These are phyloP conservation scores for Maudiozyma bulderi DNA, from an alignment of 805 yeast species.

Conservation along the genomic window DNA sequence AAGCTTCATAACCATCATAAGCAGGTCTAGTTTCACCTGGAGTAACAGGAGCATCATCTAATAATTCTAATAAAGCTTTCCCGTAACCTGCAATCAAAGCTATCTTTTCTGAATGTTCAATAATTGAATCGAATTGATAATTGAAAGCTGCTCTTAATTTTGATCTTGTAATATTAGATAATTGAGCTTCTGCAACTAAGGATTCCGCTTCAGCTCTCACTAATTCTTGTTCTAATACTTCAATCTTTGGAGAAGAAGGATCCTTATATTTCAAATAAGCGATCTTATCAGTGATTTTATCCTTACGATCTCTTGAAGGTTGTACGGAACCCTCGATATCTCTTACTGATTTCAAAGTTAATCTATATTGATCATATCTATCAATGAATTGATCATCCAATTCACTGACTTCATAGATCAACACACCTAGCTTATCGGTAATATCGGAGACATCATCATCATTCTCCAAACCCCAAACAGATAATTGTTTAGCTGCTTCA, in stretches of 20 bases:
- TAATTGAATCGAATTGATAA: conserved; percentile 75
- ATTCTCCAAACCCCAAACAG: conserved; percentile 80
- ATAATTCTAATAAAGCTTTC: conserved; percentile 71
- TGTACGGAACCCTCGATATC: conserved; percentile 82
- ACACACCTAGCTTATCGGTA: conserved; percentile 78
- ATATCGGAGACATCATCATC: conserved; percentile 81
- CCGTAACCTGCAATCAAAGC: conserved; percentile 87
- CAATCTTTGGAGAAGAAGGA: conserved; percentile 72
- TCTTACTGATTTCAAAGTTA: conserved; percentile 70
- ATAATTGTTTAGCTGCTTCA: conserved; percentile 73
- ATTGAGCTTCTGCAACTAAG: conserved; percentile 84
- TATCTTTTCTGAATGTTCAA: conserved; percentile 78
- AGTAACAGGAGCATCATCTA: conserved; percentile 78
- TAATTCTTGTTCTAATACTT: conserved; percentile 76
- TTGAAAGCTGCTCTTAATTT: conserved; percentile 76
- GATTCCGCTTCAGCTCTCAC: conserved; percentile 91
- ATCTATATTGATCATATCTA: conserved; percentile 77
- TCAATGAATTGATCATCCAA: conserved; percentile 81
- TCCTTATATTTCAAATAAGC: conserved; percentile 78
- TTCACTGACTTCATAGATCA: conserved; percentile 75
- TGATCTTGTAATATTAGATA: conserved; percentile 80
- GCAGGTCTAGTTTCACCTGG: conserved; percentile 91
- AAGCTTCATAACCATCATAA: conserved; percentile 81
- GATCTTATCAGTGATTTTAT: conserved; percentile 75
- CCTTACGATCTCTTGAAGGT: conserved; percentile 81